phyloP scores from a whole-genome alignment of 2,329 filamentous ascomycete species.

The Pestalotiopsis sp. region DNA sequence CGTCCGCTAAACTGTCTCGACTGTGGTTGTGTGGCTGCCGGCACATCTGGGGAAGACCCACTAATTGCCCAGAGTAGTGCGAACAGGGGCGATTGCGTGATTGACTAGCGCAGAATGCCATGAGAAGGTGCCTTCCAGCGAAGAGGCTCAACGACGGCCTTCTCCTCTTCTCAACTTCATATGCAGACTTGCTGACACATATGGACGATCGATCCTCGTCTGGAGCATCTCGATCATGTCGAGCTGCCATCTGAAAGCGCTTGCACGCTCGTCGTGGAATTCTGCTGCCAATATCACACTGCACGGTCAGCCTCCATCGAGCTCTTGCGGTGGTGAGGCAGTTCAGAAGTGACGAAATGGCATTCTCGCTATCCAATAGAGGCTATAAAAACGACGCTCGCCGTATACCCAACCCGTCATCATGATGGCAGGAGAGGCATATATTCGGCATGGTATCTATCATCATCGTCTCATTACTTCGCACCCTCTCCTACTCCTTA shows the following conservation, averaged over 20 bases:
- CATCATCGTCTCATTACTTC: constrained; percentile 2
- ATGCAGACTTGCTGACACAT: background rate
- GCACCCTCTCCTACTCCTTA: constrained; percentile 25
- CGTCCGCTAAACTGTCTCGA: background rate
- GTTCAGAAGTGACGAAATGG: background rate
- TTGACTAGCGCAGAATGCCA: constrained; percentile 4
- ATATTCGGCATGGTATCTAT: background rate
- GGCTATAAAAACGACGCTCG: background rate
- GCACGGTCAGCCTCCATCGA: background rate
- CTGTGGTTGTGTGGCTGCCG: background rate
- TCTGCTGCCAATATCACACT: background rate
- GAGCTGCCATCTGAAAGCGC: background rate
- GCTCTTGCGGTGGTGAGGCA: background rate
- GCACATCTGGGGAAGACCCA: background rate
- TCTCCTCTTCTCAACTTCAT: constrained; percentile 11
- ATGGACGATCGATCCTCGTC: background rate
- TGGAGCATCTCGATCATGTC: background rate
- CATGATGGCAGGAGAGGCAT: background rate
- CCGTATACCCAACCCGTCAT: background rate
- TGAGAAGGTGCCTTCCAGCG: background rate
- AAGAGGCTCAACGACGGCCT: background rate
- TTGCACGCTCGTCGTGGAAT: background rate
- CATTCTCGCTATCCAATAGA: background rate
- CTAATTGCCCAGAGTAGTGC: background rate
- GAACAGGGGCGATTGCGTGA: constrained; percentile 11